Evolutionary conservation across 106 monocot species (phyloP).

Genomic region (Chionographis japonica): DNA sequence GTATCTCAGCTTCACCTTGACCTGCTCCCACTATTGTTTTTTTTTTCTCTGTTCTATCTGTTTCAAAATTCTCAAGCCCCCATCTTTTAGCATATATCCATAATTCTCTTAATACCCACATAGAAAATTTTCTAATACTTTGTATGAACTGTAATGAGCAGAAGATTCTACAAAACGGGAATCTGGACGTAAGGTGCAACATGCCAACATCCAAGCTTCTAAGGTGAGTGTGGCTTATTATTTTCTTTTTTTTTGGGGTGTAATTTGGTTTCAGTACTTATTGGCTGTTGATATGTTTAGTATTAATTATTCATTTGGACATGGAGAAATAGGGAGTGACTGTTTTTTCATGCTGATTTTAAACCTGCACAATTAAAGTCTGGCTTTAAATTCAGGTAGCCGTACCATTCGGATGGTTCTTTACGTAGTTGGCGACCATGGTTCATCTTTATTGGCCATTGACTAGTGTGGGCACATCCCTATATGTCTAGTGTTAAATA

Average conservation of each 20-base stretch:
- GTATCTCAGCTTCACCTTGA: too few species aligned
- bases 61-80: not conserved
- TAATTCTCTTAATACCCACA: not conserved
- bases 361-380: too few species aligned
- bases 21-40: not conserved
- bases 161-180: slow-evolving; percentile 89
- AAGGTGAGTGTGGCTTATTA: slow-evolving; percentile 39
- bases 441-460: too few species aligned
- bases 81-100: not conserved
- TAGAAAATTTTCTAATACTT: not conserved
- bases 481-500: too few species aligned
- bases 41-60: not conserved
- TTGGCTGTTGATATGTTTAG: not conserved
- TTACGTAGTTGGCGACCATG: too few species aligned
- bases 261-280: not conserved
- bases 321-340: too few species aligned
- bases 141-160: slow-evolving; percentile 31
- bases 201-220: slow-evolving; percentile 92
- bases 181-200: slow-evolving; percentile 90
- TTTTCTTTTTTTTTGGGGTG: not conserved
- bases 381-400: too few species aligned
- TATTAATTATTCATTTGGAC: too few species aligned
- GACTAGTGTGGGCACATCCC: too few species aligned
- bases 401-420: too few species aligned
- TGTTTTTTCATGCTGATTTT: too few species aligned